Conservation (phyloP, 83 land plant genomes). For the Picea engelmannii region DNA sequence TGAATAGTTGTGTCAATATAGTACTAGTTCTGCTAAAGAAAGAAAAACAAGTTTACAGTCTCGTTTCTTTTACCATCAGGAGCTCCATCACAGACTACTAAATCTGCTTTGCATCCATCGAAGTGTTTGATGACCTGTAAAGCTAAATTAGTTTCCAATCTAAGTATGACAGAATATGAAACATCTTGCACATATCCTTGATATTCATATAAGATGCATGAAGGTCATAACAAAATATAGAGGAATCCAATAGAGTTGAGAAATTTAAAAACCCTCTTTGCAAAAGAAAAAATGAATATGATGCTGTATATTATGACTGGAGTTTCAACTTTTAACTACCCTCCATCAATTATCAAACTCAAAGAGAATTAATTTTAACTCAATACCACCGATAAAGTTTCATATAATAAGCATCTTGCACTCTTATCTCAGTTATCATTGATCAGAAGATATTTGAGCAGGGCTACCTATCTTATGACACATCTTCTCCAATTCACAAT, state of each 20-base stretch:
- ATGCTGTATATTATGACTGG: neutral
- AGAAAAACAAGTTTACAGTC: neutral
- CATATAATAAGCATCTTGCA: too few relatives aligned
- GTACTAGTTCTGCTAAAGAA: neutral
- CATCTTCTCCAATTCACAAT: too few relatives aligned
- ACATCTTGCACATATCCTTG: neutral
- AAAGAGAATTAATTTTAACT: neutral
- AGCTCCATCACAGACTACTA: constrained; percentile 99
- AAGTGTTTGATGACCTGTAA: constrained; percentile 61
- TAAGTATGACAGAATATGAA: neutral
- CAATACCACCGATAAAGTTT: neutral
- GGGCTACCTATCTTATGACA: too few relatives aligned
- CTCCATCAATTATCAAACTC: neutral
- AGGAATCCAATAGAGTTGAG: neutral
- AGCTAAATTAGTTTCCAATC: neutral
- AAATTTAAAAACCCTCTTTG: neutral
- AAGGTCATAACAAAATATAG: neutral
- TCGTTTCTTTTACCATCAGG: constrained; percentile 77
- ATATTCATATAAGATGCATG: neutral
- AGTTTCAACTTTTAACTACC: neutral
- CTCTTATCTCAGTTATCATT: too few relatives aligned
- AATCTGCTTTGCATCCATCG: constrained; percentile 96
- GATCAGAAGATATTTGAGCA: too few relatives aligned
- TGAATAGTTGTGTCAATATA: neutral
- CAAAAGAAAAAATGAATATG: neutral